Evolutionary conservation across 225 moss, liverwort and hornwort species (phyloP), one percentile per base, ranked within the genome.

Genomic region (Pseudisothecium myosuroides): DNA sequence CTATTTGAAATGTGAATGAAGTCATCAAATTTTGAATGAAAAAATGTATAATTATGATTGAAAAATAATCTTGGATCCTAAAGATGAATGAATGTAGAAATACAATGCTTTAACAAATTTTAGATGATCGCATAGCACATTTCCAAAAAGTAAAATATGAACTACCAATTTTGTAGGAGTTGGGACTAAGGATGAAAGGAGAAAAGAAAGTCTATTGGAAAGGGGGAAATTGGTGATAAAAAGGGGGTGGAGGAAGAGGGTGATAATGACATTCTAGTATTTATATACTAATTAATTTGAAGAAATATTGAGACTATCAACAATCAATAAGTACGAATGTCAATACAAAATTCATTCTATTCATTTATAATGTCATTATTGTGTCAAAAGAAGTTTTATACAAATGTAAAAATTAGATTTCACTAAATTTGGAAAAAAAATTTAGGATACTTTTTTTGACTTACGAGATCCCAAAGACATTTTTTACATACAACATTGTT

Each of bases 161-260:
- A 1, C 39, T 43, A 8, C 3, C 1, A 15, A 9, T 1, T 9
- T 8, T 2, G 1, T 2, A 72, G 1, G 28, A 45, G 6, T 73
- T 28, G 28, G 3, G 3, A 73, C 2, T 45, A 5, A 73, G 5
- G 9, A 72, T 41, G 14, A 14, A 71, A 43, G 4, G 8, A 71
- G 1, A 8, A 3, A 71, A 27, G 43, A 72, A 27, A 72, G 1
- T 72, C 15, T 27, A 27, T 43, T 16, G 2, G 7, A 72, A 72
- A 72, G 16, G 2, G 4, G 69, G 41, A 8, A 14, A 39, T 69
- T 39, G 39, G 23, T 69, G 12, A 69, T 54, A 39, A 69, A 4
- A 4, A 8, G 54, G 54, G 52, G 54, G 12, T 22, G 4, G 22
- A 23, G 1, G 23, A n/a, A 1, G 37, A 68, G 2, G 22, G 2